Percentiles rank a stretch among this genome's conserved stretches.
Evolutionary conservation across 2,329 filamentous ascomycete genomes (phyloP).

Genomic region (Pseudocercospora crystallina): DNA sequence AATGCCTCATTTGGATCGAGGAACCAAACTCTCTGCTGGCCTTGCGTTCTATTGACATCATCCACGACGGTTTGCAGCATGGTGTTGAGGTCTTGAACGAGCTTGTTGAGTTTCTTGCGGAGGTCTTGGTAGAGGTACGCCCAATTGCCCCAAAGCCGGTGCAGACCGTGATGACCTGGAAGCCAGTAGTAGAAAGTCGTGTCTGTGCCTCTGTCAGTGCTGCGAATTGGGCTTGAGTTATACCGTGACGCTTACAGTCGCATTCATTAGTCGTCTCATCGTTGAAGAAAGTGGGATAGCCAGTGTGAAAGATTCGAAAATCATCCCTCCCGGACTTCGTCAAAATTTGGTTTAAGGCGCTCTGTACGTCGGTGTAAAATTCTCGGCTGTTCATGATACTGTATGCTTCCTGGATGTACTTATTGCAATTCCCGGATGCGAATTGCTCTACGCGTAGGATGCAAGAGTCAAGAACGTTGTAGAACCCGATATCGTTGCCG

Average conservation of each 20-base stretch:
- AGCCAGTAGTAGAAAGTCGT: neutral
- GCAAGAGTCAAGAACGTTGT: neutral
- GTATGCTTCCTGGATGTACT: too few relatives aligned
- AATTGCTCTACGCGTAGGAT: too few relatives aligned
- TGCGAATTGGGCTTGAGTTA: neutral
- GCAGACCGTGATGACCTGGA: neutral
- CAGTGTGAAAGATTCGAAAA: too few relatives aligned
- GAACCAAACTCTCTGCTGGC: neutral
- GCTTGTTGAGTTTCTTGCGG: slow-evolving; percentile 1
- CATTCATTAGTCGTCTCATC: too few relatives aligned
- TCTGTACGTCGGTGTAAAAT: too few relatives aligned
- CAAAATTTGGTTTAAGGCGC: too few relatives aligned
- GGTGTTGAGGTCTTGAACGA: slow-evolving; percentile 1
- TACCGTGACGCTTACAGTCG: too few relatives aligned
- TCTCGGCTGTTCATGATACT: neutral
- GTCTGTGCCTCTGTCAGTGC: neutral
- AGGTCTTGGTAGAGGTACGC: neutral
- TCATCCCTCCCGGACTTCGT: too few relatives aligned
- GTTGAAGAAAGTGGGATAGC: too few relatives aligned
- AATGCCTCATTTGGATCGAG: neutral
- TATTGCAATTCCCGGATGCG: too few relatives aligned
- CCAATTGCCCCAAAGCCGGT: neutral
- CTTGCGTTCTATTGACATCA: neutral
- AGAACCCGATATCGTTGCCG: slow-evolving; percentile 2
- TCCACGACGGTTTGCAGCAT: neutral